A percentile compares a stretch with the other conserved stretches of the same genome.
These are phyloP conservation scores for Stereum hirsutum DNA, from an alignment of 1,284 basidiomycete species.

Conservation along the genomic window DNA sequence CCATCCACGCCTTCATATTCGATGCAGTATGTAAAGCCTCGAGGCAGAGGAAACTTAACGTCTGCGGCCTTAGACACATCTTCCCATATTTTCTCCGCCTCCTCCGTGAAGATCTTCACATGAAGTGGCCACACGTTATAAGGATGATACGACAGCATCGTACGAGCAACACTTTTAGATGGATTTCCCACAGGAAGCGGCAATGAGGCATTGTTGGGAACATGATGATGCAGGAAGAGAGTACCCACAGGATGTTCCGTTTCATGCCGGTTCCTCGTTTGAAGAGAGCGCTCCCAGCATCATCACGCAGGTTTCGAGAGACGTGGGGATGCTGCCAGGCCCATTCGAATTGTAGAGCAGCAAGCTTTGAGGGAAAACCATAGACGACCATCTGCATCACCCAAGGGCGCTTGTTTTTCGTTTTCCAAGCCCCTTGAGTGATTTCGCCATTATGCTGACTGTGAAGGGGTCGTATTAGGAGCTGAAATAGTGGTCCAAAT, in stretches of 20 bases:
- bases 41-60: conserved; percentile 29
- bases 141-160: conserved; percentile 49
- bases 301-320: conserved; percentile 47
- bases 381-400: conserved; percentile 86
- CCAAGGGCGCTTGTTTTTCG: conserved; percentile 70
- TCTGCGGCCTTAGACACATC: conserved; percentile 16
- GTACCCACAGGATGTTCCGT: conserved; percentile 39
- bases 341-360: conserved; percentile 88
- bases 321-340: conserved; percentile 77
- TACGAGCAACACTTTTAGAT: conserved; percentile 30
- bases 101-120: conserved; percentile 59
- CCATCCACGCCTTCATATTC: conserved; percentile 74
- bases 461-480: not conserved
- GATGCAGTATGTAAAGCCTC: conserved; percentile 37
- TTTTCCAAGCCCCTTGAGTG: conserved; percentile 69
- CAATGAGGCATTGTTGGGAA: not conserved
- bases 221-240: too few relatives aligned
- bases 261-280: conserved; percentile 26
- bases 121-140: conserved; percentile 58
- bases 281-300: conserved; percentile 29
- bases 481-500: not conserved
- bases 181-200: not conserved
- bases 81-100: conserved; percentile 45
- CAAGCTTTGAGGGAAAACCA: conserved; percentile 80
- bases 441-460: conserved; percentile 85